These are phyloP conservation scores for Hygrocybe punicea DNA, from an alignment of 768 basidiomycete species.

Conservation along the genomic window DNA sequence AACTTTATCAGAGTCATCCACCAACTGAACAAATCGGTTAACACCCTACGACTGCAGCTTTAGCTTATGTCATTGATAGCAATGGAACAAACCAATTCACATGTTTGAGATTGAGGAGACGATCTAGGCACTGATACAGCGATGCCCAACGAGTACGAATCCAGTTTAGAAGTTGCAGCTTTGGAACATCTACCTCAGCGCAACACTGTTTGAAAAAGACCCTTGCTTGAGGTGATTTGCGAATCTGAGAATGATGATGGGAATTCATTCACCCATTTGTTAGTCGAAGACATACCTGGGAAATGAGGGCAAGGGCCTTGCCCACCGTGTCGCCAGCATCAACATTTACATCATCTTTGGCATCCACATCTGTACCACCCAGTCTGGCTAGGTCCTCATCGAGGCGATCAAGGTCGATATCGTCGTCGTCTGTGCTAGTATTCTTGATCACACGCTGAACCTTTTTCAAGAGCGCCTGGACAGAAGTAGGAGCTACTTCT, in stretches of 20 bases:
- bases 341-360: not conserved
- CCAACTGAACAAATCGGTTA: conserved; percentile 13
- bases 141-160: conserved; percentile 18
- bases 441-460: not conserved
- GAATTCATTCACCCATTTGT: not conserved
- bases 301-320: not conserved
- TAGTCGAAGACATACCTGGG: not conserved
- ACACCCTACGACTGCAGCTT: conserved; percentile 4
- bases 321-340: not conserved
- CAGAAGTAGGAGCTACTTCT: conserved; percentile 15
- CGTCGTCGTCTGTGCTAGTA: not conserved
- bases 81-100: conserved; percentile 1
- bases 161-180: conserved; percentile 13
- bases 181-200: conserved; percentile 1
- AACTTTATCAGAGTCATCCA: conserved; percentile 16
- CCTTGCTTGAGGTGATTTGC: conserved; percentile 16
- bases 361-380: not conserved
- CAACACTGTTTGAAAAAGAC: conserved; percentile 12
- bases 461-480: not conserved
- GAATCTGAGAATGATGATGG: conserved; percentile 9
- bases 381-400: not conserved
- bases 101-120: not conserved
- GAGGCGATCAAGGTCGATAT: not conserved
- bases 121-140: conserved; percentile 13
- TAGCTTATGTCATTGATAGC: not conserved